phyloP scores from a whole-genome alignment of 305 asterid species.

The Rubia tinctorum region DNA sequence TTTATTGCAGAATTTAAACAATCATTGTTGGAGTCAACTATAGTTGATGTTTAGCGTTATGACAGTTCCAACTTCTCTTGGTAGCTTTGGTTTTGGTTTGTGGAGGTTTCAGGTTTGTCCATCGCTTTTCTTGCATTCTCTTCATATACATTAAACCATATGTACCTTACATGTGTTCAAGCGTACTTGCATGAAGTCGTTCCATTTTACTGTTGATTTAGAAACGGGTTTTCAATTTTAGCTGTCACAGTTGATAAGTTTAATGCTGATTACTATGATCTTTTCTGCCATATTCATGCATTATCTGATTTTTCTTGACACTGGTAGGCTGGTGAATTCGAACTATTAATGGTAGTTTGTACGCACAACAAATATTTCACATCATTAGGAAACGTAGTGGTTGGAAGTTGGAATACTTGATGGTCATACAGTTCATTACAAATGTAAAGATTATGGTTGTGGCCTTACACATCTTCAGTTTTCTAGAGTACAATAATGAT shows the following conservation, averaged over 20 bases:
- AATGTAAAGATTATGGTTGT: not conserved
- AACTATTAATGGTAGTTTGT: not conserved
- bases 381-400: not conserved
- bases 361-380: not conserved
- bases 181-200: not conserved
- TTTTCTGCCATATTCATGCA: no score
- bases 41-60: no score
- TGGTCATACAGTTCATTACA: not conserved
- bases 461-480: not conserved
- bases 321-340: not conserved
- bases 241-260: not conserved
- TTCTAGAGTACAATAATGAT: not conserved
- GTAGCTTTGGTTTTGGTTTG: no score
- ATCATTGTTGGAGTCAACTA: no score
- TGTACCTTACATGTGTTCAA: not conserved
- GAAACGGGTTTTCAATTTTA: not conserved
- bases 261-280: not conserved
- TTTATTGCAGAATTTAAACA: no score
- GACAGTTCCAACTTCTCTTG: no score
- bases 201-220: not conserved
- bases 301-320: not conserved
- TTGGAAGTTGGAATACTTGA: conserved; percentile 2
- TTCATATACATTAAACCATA: no score
- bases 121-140: no score
- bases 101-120: no score